A percentile compares a stretch with the other conserved stretches of the same genome.
Conservation (phyloP, 1,284 basidiomycete genomes). For the Porogramme epimiltina region DNA sequence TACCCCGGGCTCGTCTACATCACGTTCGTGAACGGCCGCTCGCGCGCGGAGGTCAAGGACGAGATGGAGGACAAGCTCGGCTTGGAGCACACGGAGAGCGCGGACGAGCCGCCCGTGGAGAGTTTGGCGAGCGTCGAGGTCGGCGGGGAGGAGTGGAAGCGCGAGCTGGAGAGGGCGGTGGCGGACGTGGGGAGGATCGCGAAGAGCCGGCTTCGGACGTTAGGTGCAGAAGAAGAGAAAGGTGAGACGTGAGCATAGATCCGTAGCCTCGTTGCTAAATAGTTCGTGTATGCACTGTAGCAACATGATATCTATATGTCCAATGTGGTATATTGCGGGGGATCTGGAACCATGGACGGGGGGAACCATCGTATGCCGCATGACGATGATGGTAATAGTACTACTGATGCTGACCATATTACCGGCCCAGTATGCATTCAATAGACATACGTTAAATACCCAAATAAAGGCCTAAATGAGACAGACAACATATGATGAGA, state of each 20-base stretch:
- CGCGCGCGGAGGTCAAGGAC: constrained; percentile 67
- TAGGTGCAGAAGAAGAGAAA: constrained; percentile 36
- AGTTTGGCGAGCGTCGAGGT: constrained; percentile 43
- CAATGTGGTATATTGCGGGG: no score
- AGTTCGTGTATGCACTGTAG: not conserved
- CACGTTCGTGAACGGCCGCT: constrained; percentile 89
- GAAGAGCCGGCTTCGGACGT: constrained; percentile 55
- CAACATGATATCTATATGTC: no score
- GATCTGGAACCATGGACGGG: no score
- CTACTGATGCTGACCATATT: not conserved
- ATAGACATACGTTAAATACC: constrained; percentile 22
- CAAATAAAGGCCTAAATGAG: constrained; percentile 22
- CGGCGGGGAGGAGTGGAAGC: constrained; percentile 37
- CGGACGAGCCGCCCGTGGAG: constrained; percentile 41
- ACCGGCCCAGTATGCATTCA: constrained; percentile 3
- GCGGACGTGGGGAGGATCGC: constrained; percentile 76
- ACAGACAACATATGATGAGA: constrained; percentile 11
- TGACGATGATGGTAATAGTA: not conserved
- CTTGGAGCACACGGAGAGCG: constrained; percentile 49
- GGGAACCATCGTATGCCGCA: no score
- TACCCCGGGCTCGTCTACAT: constrained; percentile 84
- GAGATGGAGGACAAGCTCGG: constrained; percentile 77
- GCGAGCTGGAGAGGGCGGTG: constrained; percentile 74
- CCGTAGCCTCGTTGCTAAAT: no score
- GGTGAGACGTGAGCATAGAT: constrained; percentile 7